Percentiles rank a stretch among this genome's conserved stretches.
phyloP scores from a whole-genome alignment of 768 basidiomycete genomes.

The Terana coerulea region DNA sequence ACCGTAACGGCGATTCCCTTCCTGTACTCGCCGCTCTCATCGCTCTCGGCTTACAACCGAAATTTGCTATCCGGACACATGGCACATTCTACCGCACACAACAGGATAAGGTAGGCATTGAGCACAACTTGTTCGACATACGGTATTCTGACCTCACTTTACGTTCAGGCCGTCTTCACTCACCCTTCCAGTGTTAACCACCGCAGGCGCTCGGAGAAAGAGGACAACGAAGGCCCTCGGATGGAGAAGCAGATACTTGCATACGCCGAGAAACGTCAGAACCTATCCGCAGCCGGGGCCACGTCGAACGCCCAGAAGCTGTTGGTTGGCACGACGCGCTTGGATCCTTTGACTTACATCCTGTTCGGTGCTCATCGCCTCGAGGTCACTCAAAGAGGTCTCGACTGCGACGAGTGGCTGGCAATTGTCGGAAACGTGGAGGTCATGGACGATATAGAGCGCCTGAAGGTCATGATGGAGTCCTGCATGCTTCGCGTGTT shows the following conservation, averaged over 20 bases:
- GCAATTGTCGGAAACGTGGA: slow-evolving; percentile 67
- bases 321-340: slow-evolving; percentile 74
- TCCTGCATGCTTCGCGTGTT: slow-evolving; percentile 86
- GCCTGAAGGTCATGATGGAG: slow-evolving; percentile 77
- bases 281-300: slow-evolving; percentile 43
- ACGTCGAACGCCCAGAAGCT: slow-evolving; percentile 53
- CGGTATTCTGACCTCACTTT: slow-evolving; percentile 10
- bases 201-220: slow-evolving; percentile 45
- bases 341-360: slow-evolving; percentile 87
- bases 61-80: slow-evolving; percentile 78
- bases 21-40: slow-evolving; percentile 83
- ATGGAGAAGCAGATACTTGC: slow-evolving; percentile 76
- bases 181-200: slow-evolving; percentile 87
- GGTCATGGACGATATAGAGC: slow-evolving; percentile 78
- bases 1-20: slow-evolving; percentile 65
- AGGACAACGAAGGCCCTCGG: slow-evolving; percentile 21
- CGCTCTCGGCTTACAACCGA: slow-evolving; percentile 82
- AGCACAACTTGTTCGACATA: not conserved
- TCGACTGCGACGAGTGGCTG: slow-evolving; percentile 90
- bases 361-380: slow-evolving; percentile 87
- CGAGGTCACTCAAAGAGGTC: slow-evolving; percentile 60
- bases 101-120: slow-evolving; percentile 69
- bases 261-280: slow-evolving; percentile 81
- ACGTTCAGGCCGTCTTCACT: slow-evolving; percentile 68
- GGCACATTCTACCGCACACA: slow-evolving; percentile 69